Evolutionary conservation across 768 basidiomycete genomes (phyloP), one percentile per base, ranked within the genome.

Genomic region (Ramaria sp.): DNA sequence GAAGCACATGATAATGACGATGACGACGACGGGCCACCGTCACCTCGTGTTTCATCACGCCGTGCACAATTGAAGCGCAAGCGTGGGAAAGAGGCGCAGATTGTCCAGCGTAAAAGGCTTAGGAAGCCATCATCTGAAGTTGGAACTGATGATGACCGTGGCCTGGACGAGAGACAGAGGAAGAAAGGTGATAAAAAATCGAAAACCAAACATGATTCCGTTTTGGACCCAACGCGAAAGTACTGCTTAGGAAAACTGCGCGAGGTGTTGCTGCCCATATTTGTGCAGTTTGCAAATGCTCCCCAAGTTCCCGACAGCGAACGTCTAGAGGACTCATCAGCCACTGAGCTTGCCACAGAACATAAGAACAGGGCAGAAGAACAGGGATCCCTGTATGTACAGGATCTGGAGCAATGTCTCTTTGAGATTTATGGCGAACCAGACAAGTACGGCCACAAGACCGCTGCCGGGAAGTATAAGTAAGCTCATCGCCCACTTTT

Each of bases 391-490:
- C 69, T 68, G 42, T 90, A 85, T 68, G 78, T 88, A 55, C 68
- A 71, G 50, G 81, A 83, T 50, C 77, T 94, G 60, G 91, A 95
- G 68, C 71, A 74, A 61, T 83, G 78, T 63, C 68, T 92, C 24
- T 92, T 80, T 65, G 85, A 86, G 42, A 76, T 77, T 39, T 88
- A 86, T 63, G 73, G 78, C 59, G 91, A 95, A 61, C 76, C 75
- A 18, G 91, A 92, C 69, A 88, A 85, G 67, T 65, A 69, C 56
- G 81, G 83, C 15, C 74, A 75, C 44, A 73, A 69, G n/a, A 67
- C 73, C 53, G 85, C 84, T 36, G 83, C 78, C 27, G 70, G 74
- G 43, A 92, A 88, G 63, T 92, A 92, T 71, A 92, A 91, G 89
- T 89, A 63, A 48, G 78, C 66, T 53, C 68, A 34, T 8, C 32